phyloP scores from a whole-genome alignment of 2,329 filamentous ascomycete species.

The Hawksworthiomyces lignivorus region DNA sequence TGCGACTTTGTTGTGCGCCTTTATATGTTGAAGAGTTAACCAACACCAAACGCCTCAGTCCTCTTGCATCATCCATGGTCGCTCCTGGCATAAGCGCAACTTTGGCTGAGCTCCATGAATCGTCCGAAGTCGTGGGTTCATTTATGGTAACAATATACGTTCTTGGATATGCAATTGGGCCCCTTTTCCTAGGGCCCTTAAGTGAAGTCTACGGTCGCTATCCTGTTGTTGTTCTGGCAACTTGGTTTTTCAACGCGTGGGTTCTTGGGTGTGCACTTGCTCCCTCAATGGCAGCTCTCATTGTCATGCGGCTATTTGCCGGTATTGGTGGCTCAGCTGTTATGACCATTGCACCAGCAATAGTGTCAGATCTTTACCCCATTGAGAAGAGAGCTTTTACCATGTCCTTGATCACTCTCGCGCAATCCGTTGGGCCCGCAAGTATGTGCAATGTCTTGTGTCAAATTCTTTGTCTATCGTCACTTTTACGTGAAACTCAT shows the following conservation, averaged over 20 bases:
- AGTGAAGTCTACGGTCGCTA: constrained; percentile 11
- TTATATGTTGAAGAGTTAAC: no score
- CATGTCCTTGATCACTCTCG: constrained; percentile 5
- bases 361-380: constrained; percentile 38
- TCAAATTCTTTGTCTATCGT: no score
- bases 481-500: no score
- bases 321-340: constrained; percentile 63
- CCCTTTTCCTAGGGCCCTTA: constrained; percentile 9
- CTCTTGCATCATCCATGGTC: constrained; percentile 56
- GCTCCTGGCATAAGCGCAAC: constrained; percentile 36
- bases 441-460: neutral
- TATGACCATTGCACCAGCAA: constrained; percentile 56
- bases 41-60: no score
- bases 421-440: constrained; percentile 5
- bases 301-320: constrained; percentile 60
- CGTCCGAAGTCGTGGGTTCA: constrained; percentile 28
- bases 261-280: constrained; percentile 55
- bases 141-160: constrained; percentile 56
- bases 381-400: constrained; percentile 4
- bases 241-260: constrained; percentile 53
- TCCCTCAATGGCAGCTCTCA: constrained; percentile 57
- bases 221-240: constrained; percentile 70
- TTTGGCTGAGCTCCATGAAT: constrained; percentile 32
- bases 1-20: no score
- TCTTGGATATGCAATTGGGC: constrained; percentile 22